These are phyloP conservation scores for Phytophthora hibernalis DNA, from an alignment of 352 stramenopile species.

Conservation along the genomic window DNA sequence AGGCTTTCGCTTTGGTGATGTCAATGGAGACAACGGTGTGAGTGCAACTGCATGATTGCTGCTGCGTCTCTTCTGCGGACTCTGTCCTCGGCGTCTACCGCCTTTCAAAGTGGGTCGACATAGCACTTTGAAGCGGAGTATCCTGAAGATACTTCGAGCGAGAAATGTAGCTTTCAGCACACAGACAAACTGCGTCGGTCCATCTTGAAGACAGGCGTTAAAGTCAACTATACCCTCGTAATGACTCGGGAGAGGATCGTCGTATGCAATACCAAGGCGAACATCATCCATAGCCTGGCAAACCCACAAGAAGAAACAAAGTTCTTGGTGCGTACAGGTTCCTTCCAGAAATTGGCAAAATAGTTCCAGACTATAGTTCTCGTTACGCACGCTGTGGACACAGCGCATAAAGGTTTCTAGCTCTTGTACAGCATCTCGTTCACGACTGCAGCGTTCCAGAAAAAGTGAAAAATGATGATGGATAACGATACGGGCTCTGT, in stretches of 20 bases:
- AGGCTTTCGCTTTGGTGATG: conserved; percentile 38
- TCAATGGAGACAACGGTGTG: conserved; percentile 6
- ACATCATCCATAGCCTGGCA: conserved; percentile 58
- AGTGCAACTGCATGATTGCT: conserved; percentile 2
- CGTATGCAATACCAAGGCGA: conserved; percentile 59
- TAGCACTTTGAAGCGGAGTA: conserved; percentile 50
- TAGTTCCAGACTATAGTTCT: conserved; percentile 47
- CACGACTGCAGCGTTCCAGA: conserved; percentile 48
- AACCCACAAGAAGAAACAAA: conserved; percentile 65
- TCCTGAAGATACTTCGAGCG: conserved; percentile 53
- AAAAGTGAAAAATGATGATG: conserved; percentile 62
- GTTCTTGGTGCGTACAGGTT: conserved; percentile 39
- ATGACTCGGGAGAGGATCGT: conserved; percentile 15
- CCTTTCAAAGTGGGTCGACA: conserved; percentile 15
- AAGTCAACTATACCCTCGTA: neutral
- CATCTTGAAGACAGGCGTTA: neutral
- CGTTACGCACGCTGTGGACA: conserved; percentile 34
- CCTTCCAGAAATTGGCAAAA: conserved; percentile 72
- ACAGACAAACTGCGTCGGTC: conserved; percentile 42
- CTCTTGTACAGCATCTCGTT: conserved; percentile 40
- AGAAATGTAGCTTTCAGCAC: conserved; percentile 64
- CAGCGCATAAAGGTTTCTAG: conserved; percentile 50
- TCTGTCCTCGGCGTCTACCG: conserved; percentile 11
- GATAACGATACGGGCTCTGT: conserved; percentile 34
- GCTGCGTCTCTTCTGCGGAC: conserved; percentile 12